These are phyloP conservation scores for Pseudocercospora cruenta DNA, from an alignment of 2,329 filamentous ascomycete genomes.

Conservation along the genomic window DNA sequence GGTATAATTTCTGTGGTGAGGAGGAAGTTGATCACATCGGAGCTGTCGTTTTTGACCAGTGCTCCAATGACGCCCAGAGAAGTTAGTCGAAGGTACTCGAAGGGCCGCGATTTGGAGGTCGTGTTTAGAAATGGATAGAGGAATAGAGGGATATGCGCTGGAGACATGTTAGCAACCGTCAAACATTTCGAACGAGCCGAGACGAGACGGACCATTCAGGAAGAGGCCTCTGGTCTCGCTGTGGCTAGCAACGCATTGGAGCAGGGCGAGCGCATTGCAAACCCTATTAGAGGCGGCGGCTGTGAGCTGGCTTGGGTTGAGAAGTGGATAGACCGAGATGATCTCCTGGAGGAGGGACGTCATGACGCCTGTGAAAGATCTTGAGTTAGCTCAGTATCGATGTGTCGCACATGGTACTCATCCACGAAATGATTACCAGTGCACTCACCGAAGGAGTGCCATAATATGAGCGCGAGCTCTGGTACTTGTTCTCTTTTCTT, in stretches of 20 bases:
- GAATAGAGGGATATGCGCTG: slow-evolving; percentile 96
- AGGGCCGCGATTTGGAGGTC: slow-evolving; percentile 94
- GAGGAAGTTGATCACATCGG: slow-evolving; percentile 98
- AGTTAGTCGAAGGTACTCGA: slow-evolving; percentile 94
- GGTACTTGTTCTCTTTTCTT: slow-evolving; percentile 99
- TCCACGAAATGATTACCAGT: background rate
- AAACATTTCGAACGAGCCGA: background rate
- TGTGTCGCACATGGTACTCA: background rate
- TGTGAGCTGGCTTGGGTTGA: slow-evolving; percentile 95
- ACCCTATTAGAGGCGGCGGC: slow-evolving; percentile 97
- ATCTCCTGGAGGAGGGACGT: slow-evolving; percentile 96
- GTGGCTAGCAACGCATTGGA: slow-evolving; percentile 97
- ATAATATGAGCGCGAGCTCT: slow-evolving; percentile 91
- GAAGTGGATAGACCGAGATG: slow-evolving; percentile 94
- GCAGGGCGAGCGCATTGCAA: slow-evolving; percentile 91
- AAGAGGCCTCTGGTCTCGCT: slow-evolving; percentile 95
- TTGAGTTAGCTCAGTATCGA: slow-evolving; percentile 11
- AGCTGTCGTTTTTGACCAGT: slow-evolving; percentile 97
- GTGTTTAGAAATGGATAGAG: slow-evolving; percentile 98
- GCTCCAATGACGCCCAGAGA: slow-evolving; percentile 96
- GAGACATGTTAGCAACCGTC: slow-evolving; percentile 19
- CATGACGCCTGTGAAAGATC: slow-evolving; percentile 76
- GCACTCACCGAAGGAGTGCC: slow-evolving; percentile 92
- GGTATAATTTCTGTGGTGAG: slow-evolving; percentile 98
- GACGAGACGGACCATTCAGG: slow-evolving; percentile 71